Conservation (phyloP, 2,329 filamentous ascomycete genomes). For the Cladobotryum mycophilum region DNA sequence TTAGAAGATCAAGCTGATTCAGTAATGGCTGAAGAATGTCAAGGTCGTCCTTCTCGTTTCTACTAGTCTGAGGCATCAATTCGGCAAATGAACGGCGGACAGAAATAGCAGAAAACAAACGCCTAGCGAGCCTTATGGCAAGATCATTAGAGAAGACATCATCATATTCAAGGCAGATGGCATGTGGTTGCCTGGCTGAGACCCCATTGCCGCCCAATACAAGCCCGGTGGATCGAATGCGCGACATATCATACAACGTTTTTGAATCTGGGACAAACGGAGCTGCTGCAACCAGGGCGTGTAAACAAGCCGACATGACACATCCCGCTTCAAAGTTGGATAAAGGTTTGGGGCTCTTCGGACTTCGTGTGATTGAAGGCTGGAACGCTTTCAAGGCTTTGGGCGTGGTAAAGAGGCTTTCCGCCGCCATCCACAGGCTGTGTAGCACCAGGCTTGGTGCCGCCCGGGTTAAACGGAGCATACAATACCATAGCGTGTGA, state of each 20-base stretch:
- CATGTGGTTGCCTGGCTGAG: slow-evolving; percentile 39
- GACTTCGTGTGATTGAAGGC: slow-evolving; percentile 18
- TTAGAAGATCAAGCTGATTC: slow-evolving; percentile 47
- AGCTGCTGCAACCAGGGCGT: slow-evolving; percentile 54
- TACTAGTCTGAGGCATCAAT: slow-evolving; percentile 32
- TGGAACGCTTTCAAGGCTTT: slow-evolving; percentile 35
- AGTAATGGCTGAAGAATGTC: slow-evolving; percentile 44
- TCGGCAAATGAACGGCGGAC: slow-evolving; percentile 46
- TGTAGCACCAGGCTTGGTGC: slow-evolving; percentile 55
- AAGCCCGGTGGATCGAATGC: slow-evolving; percentile 49
- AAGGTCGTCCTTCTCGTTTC: slow-evolving; percentile 22
- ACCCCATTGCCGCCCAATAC: slow-evolving; percentile 41
- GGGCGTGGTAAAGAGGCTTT: slow-evolving; percentile 52
- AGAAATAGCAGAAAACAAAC: slow-evolving; percentile 52
- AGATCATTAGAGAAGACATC: slow-evolving; percentile 58
- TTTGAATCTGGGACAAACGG: slow-evolving; percentile 44
- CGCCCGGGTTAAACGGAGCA: slow-evolving; percentile 52
- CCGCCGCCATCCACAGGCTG: slow-evolving; percentile 57
- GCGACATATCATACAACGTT: slow-evolving; percentile 53
- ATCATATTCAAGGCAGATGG: slow-evolving; percentile 54
- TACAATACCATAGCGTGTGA: slow-evolving; percentile 57
- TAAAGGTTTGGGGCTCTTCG: slow-evolving; percentile 7
- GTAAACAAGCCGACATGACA: slow-evolving; percentile 54
- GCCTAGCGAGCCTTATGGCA: slow-evolving; percentile 50
- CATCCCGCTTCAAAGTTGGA: slow-evolving; percentile 46